Base-by-base conservation (phyloP, 2,329 filamentous ascomycete genomes). In the Amphichorda felina region DNA sequence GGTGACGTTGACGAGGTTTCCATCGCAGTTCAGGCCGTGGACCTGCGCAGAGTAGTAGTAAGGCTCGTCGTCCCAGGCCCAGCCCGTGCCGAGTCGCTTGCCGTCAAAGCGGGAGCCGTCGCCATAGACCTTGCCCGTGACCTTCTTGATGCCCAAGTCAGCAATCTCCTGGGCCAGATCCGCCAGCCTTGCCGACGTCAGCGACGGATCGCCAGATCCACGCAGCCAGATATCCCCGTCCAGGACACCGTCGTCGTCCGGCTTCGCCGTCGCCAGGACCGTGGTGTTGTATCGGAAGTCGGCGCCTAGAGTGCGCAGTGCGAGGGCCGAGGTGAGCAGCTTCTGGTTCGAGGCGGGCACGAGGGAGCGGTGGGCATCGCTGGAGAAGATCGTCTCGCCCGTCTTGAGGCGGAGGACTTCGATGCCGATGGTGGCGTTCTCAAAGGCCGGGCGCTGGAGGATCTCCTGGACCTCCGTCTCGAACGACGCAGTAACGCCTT, bases 191-290 rank as follows among this genome's bases (percentile, higher is more conserved):
- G 13, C 21, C 8, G 38, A 40, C 4, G 19, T 40, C 17, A 40
- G 26, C 4, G 38, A 40, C 2, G 38, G 38, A 26, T 40, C 38
- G 25, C 38, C 38, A 7, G 38, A 40, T 8, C 38, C 38, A 3
- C 33, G 30, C 8, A 40, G 19, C 34, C 35, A 40, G n/a, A 40
- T 10, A 13, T 40, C 38, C 9, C 38, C 38, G 26, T 40, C 28
- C 13, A 40, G 30, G 5, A 38, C 34, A 15, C 38, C 38, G n/a
- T 39, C 30, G 10, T 25, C 34, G 11, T n/a, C n/a, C n/a, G 18
- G 15, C 8, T 15, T 26, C 15, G 28, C 29, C 15, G 29, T 29
- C 5, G 27, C 30, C 14, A 33, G 16, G 19, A 36, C 30, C 10
- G 29, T 36, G 16, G 38, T 36, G 17, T 39, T 19, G 22, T 22